A percentile compares a stretch with the other conserved stretches of the same genome.
Conservation (phyloP, 192 early-diverging fungal species). For the Mortierella antarctica region DNA sequence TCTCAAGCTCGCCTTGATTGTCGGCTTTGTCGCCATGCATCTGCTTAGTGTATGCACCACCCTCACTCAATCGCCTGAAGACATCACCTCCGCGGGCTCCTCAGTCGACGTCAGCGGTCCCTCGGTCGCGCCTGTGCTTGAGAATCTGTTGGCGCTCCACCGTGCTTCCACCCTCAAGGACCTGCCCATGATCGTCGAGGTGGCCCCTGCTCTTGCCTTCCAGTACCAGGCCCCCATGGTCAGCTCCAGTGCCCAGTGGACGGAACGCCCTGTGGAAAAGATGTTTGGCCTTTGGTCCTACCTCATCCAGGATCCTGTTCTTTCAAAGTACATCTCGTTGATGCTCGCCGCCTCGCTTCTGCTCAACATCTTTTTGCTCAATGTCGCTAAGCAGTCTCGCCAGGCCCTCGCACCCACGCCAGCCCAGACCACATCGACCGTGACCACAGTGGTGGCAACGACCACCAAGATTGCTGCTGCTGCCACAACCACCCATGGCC, state of each 20-base stretch:
- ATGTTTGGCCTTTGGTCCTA: constrained; percentile 62
- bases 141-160: constrained; percentile 57
- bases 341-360: constrained; percentile 60
- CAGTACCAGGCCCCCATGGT: constrained; percentile 30
- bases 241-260: constrained; percentile 29
- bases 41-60: constrained; percentile 70
- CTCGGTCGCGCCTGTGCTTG: constrained; percentile 56
- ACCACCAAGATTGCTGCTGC: constrained; percentile 51
- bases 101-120: constrained; percentile 57
- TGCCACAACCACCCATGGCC: not conserved
- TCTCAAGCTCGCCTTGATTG: constrained; percentile 70
- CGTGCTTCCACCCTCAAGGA: constrained; percentile 40
- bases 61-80: constrained; percentile 37
- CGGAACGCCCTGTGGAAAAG: constrained; percentile 56
- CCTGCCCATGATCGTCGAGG: constrained; percentile 62
- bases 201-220: constrained; percentile 64
- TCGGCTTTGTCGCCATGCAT: constrained; percentile 73
- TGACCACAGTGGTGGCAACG: constrained; percentile 38
- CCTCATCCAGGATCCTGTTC: constrained; percentile 66
- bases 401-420: constrained; percentile 31
- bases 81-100: constrained; percentile 6
- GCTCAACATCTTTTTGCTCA: constrained; percentile 70
- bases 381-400: constrained; percentile 66
- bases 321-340: constrained; percentile 65
- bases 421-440: constrained; percentile 28